A percentile compares a stretch with the other conserved stretches of the same genome.
phyloP scores from a whole-genome alignment of 768 basidiomycete genomes.

The Leccinum boreale region DNA sequence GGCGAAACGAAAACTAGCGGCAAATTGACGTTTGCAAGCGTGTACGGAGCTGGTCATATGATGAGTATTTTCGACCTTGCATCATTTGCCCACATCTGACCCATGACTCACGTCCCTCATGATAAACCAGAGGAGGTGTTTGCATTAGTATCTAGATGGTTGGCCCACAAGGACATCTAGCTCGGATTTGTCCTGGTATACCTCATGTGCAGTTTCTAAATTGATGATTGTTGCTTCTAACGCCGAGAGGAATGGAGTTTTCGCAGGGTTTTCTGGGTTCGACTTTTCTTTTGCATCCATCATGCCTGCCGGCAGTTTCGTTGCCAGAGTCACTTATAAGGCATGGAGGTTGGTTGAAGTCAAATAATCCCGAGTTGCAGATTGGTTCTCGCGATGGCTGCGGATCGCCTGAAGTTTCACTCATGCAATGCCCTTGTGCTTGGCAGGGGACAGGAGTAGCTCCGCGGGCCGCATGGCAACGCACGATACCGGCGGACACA shows the following conservation, averaged over 20 bases:
- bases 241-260: not conserved
- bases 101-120: slow-evolving; percentile 51
- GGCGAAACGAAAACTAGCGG: slow-evolving; percentile 55
- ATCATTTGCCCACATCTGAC: slow-evolving; percentile 15
- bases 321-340: not conserved
- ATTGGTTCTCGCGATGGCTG: not conserved
- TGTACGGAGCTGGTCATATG: slow-evolving; percentile 76
- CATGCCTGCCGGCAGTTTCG: not conserved
- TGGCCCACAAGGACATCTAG: slow-evolving; percentile 42
- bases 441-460: not conserved
- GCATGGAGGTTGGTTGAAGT: too few relatives aligned
- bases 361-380: not conserved
- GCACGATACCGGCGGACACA: not conserved
- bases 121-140: slow-evolving; percentile 66
- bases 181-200: not conserved
- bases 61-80: slow-evolving; percentile 33
- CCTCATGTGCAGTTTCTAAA: not conserved
- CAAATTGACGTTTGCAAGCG: slow-evolving; percentile 61
- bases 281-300: not conserved
- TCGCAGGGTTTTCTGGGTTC: not conserved
- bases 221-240: not conserved
- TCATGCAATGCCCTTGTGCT: not conserved
- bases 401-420: not conserved
- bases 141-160: slow-evolving; percentile 64
- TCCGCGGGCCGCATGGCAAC: not conserved